Conservation (phyloP, 371 early-diverging fungal genomes). For the Mucor circinelloides region DNA sequence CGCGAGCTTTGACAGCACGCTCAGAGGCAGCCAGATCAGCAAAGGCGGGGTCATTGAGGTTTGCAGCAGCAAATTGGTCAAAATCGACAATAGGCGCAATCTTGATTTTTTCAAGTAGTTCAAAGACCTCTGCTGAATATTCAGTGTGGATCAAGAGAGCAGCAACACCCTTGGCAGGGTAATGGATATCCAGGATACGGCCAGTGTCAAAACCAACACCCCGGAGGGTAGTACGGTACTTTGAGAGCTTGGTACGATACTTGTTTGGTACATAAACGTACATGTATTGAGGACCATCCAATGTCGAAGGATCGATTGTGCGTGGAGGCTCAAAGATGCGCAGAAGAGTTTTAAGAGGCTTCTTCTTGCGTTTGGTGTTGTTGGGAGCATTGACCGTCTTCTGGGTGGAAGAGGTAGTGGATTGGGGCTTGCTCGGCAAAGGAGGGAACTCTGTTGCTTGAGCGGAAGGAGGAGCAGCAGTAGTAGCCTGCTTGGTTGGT, state of each 20-base stretch:
- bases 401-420: no score
- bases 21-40: neutral
- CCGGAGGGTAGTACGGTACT: neutral
- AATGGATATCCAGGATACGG: slow-evolving; percentile 7
- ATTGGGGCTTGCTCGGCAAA: no score
- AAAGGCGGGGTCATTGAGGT: neutral
- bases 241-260: neutral
- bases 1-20: neutral
- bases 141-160: neutral
- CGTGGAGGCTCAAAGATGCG: no score
- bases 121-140: neutral
- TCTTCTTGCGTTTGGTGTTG: no score
- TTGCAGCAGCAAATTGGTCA: neutral
- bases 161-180: neutral
- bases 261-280: neutral
- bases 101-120: neutral
- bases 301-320: no score
- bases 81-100: neutral
- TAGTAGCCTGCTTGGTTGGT: no score
- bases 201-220: neutral
- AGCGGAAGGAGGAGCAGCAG: no score
- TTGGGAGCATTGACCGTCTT: no score
- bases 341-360: no score
- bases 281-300: no score
- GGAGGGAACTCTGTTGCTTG: no score